phyloP scores from a whole-genome alignment of 2,329 filamentous ascomycete genomes.

The Colletotrichum simmondsii region DNA sequence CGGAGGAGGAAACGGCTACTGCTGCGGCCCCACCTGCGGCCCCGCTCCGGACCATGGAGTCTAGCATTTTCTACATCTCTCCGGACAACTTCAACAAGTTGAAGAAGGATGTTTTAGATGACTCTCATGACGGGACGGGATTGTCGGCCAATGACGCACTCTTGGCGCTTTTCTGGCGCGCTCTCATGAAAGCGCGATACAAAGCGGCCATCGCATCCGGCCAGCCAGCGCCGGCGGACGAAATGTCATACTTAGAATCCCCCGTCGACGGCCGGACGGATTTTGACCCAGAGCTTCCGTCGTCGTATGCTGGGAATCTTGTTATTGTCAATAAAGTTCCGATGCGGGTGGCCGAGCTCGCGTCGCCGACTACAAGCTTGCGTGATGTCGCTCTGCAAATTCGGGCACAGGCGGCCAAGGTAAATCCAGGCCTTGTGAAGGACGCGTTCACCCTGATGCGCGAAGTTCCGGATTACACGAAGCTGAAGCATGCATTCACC shows the following conservation, averaged over 20 bases:
- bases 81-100: constrained; percentile 39
- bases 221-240: constrained; percentile 36
- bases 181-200: constrained; percentile 46
- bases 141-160: constrained; percentile 50
- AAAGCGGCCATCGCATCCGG: constrained; percentile 42
- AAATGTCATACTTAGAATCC: constrained; percentile 46
- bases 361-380: constrained; percentile 40
- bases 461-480: constrained; percentile 40
- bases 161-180: constrained; percentile 53
- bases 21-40: not conserved
- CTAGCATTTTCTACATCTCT: constrained; percentile 14
- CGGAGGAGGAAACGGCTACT: not conserved
- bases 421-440: constrained; percentile 41
- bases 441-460: constrained; percentile 43
- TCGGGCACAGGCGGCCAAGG: constrained; percentile 39
- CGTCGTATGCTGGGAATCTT: constrained; percentile 43
- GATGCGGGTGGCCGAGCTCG: constrained; percentile 40
- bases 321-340: constrained; percentile 41
- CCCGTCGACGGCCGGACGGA: constrained; percentile 45
- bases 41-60: constrained; percentile 4
- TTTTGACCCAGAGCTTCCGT: constrained; percentile 42
- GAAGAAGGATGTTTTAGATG: constrained; percentile 42
- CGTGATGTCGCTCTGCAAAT: constrained; percentile 38
- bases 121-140: constrained; percentile 39
- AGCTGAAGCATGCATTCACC: constrained; percentile 40